Base-by-base conservation (phyloP, 2,329 filamentous ascomycete species). In the Diaporthe humulicola region DNA sequence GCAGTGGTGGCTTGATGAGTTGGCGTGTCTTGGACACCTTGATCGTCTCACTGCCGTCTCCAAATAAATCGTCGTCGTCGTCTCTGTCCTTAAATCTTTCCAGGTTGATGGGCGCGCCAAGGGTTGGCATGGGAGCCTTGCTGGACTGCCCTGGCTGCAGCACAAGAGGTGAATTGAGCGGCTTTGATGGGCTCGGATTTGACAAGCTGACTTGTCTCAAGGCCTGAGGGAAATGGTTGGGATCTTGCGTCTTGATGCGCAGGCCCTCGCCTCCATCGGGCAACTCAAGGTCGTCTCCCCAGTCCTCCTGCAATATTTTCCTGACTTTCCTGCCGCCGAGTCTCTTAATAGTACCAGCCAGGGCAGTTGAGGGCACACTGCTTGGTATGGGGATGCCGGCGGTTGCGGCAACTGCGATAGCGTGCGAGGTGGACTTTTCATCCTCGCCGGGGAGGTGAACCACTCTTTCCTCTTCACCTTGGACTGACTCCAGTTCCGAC, bases 341-440 rank as follows among this genome's bases (percentile, higher is more conserved):
- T 78, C 96, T 90, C 86, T 97, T 98, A 81, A 98, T 98, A 14
- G 95, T 96, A 70, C 97, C 97, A 71, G 96, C 96, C 82, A 99
- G 87, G 40, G 97, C 97, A 28, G 96, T 98, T 40, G 94, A 91
- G 1, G 96, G 95, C 42, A 98, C 92, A 81, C 96, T 96, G 70
- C 91, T 88, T 38, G 97, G 97, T 73, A 98, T 91, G 9, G 97
- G 96, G 77, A 99, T 98, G 78, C 97, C 97, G 36, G 95, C 96
- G 82, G 92, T 93, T 80, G 95, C 94, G 45, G 96, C 96, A 9
- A 95, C 94, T 33, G 94, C 91, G 79, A 99, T 96, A 75, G 97
- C 96, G 81, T 97, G 94, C 79, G 93, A 86, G 14, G 94, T 97
- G 1, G 95, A 95, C 77, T 91, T 90, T 80, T 98, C 94, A 82